Evolutionary conservation across 331 rosid species (phyloP).

Genomic region (Saraca asoca): DNA sequence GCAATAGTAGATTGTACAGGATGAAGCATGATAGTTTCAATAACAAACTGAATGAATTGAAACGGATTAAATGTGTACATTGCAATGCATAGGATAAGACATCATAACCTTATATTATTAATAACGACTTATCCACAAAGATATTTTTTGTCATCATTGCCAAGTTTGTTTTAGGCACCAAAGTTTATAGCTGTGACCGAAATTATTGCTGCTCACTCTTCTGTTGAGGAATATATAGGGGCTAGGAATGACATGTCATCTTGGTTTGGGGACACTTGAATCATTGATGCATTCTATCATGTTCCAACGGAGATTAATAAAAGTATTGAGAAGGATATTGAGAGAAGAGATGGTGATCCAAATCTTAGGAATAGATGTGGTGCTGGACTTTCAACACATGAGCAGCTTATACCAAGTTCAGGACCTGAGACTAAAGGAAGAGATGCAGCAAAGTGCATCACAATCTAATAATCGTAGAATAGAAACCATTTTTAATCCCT

Average conservation of each 20-base stretch:
- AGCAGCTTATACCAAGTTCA: slow-evolving; percentile 30
- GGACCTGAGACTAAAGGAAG: no score
- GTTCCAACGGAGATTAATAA: slow-evolving; percentile 48
- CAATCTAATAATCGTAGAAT: no score
- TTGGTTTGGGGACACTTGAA: slow-evolving; percentile 46
- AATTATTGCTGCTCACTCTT: slow-evolving; percentile 74
- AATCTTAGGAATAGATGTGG: slow-evolving; percentile 47
- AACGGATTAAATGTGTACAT: no score
- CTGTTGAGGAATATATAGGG: slow-evolving; percentile 88
- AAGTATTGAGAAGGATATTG: slow-evolving; percentile 42
- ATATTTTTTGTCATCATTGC: slow-evolving; percentile 64
- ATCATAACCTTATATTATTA: no score
- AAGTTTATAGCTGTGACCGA: slow-evolving; percentile 77
- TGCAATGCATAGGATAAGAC: no score
- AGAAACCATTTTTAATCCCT: no score
- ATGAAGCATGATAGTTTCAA: no score
- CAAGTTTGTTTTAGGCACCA: slow-evolving; percentile 70
- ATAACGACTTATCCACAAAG: no score
- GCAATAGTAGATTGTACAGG: no score
- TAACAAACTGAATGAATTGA: no score
- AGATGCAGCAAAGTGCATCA: no score
- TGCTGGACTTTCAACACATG: slow-evolving; percentile 47
- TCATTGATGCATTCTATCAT: slow-evolving; percentile 45
- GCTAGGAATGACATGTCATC: slow-evolving; percentile 35
- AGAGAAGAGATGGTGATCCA: slow-evolving; percentile 41